Evolutionary conservation across 176 grass and related monocot genomes (phyloP), one percentile per base, ranked within the genome.

Genomic region (Aechmea fasciata): DNA sequence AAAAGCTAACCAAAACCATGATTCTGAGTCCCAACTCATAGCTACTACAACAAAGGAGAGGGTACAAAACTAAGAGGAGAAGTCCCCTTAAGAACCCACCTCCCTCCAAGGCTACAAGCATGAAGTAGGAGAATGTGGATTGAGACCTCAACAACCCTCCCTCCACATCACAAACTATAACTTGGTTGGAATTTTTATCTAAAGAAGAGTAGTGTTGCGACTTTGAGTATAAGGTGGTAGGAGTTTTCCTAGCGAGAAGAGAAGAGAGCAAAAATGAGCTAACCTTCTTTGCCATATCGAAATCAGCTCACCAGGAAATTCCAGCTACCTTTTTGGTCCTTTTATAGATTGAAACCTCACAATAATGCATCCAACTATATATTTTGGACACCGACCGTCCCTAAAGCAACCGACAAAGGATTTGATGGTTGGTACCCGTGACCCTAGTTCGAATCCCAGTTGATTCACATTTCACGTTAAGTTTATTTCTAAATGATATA

Each of bases 21-120:
- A 66, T 64, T 72, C 61, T 88, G 50, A 71, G 8, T 20, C 79
- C 80, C 1, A 12, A 15, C 55, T 69, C 70, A 20, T 72, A 65
- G 52, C 52, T 47, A 61, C 82, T 70, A 8, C 81, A 33, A 67
- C 75, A 80, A 17, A 91, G 33, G 18, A 75, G 63, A 9, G 92
- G 92, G 78, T 80, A 91, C 29, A 89, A 63, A 13, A 87, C 72
- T 3, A 96, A 66, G 0, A 96, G 80, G 2, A 91, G 28, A 22
- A 96, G 73, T 14, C 77, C 88, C 1, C 92, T 73, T 41, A 87
- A 62, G 11, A 89, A 63, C 9, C 88, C 76, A 1, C 92, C 88
- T 2, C 72, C 88, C 62, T 96, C 92, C 41, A 96, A 70, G 3
- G 88, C 92, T 2, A 89, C 83, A 25, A 96, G 88, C 92, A 96